phyloP scores from a whole-genome alignment of 805 yeast genomes.

The Candida glaebosa region DNA sequence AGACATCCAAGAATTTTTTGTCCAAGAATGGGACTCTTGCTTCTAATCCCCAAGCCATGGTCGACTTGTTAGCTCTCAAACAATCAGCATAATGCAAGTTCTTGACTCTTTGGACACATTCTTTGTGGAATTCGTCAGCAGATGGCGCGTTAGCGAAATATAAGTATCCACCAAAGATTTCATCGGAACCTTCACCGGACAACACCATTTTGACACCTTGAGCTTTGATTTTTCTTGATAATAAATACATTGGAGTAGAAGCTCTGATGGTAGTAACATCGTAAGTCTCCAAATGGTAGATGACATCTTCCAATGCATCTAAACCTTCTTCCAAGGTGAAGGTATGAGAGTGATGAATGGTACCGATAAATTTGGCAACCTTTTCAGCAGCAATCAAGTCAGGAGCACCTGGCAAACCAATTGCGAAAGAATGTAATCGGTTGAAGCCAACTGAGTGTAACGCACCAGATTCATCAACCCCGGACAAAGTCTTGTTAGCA shows the following conservation, averaged over 20 bases:
- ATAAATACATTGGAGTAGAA: conserved; percentile 96
- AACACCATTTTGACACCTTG: conserved; percentile 99
- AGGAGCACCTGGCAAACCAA: conserved; percentile 97
- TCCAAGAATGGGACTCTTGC: conserved; percentile 99
- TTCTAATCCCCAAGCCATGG: conserved; percentile 99
- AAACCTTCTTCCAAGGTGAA: conserved; percentile 96
- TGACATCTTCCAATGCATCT: conserved; percentile 92
- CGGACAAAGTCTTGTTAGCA: conserved; percentile 73
- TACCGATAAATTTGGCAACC: conserved; percentile 94
- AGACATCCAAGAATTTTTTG: conserved; percentile 81
- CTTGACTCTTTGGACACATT: conserved; percentile 93
- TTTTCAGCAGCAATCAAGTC: conserved; percentile 94
- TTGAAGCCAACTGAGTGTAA: conserved; percentile 75
- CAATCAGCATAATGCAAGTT: conserved; percentile 97
- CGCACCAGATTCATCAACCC: conserved; percentile 87
- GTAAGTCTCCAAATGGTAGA: conserved; percentile 92
- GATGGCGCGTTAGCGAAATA: conserved; percentile 97
- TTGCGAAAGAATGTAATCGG: conserved; percentile 90
- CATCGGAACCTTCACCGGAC: conserved; percentile 99
- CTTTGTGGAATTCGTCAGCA: conserved; percentile 89
- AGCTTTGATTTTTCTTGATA: conserved; percentile 96
- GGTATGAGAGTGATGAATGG: conserved; percentile 96
- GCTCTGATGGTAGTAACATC: conserved; percentile 99
- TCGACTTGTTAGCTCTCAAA: conserved; percentile 97
- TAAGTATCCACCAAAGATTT: conserved; percentile 96